Evolutionary conservation across 2,329 filamentous ascomycete species (phyloP).

Genomic region (Verticillium longisporum): DNA sequence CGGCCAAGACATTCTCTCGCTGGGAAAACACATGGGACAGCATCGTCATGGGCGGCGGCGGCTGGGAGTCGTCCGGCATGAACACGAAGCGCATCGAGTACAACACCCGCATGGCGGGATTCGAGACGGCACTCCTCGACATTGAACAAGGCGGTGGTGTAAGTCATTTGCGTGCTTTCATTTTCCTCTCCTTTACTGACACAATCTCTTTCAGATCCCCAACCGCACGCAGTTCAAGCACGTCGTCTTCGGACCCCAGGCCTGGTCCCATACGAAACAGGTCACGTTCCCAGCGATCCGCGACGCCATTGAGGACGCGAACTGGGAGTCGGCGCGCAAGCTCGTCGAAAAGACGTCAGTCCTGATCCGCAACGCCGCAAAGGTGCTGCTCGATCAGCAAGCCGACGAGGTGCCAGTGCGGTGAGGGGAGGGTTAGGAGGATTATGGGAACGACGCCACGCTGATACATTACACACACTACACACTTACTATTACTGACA

Average conservation of each 20-base stretch:
- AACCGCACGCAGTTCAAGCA: conserved; percentile 93
- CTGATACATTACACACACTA: background rate
- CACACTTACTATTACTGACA: background rate
- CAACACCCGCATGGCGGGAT: conserved; percentile 71
- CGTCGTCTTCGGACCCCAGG: conserved; percentile 76
- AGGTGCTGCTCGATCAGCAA: conserved; percentile 14
- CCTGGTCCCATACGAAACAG: conserved; percentile 61
- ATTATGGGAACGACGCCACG: background rate
- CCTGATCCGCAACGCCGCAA: conserved; percentile 56
- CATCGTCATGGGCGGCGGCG: conserved; percentile 61
- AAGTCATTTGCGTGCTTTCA: conserved; percentile 18
- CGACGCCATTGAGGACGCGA: conserved; percentile 65
- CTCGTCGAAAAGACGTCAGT: conserved; percentile 66
- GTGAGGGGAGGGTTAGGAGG: background rate
- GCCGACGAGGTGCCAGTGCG: background rate
- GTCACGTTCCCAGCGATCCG: conserved; percentile 62
- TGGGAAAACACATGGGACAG: conserved; percentile 77
- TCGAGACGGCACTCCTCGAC: conserved; percentile 81
- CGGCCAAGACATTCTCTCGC: conserved; percentile 59
- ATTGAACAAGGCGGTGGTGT: conserved; percentile 65
- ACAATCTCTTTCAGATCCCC: conserved; percentile 50
- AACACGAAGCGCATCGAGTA: conserved; percentile 64
- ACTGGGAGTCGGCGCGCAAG: conserved; percentile 62
- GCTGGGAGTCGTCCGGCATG: conserved; percentile 67
- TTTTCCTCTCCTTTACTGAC: background rate